Percentiles rank a stretch among this genome's conserved stretches.
Evolutionary conservation across 208 protist species (phyloP).

Genomic region (Tritrichomonas musculus): DNA sequence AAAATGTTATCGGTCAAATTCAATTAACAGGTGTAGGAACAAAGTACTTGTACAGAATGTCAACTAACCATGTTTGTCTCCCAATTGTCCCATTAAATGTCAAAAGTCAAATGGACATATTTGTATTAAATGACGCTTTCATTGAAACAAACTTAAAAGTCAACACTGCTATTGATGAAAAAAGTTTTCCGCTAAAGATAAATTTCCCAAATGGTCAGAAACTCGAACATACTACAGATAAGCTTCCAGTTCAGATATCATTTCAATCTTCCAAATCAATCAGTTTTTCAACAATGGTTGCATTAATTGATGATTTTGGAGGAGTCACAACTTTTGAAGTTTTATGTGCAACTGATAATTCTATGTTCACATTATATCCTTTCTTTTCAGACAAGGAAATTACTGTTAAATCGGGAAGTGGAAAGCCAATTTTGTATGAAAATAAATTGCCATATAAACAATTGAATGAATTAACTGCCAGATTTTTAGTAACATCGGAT

Average conservation of each 20-base stretch:
- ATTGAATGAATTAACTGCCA: not conserved
- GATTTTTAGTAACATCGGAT: not conserved
- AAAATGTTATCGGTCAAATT: not conserved
- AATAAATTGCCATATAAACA: not conserved
- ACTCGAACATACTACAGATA: not conserved
- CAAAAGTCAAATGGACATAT: not conserved
- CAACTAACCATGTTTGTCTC: not conserved
- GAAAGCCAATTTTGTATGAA: not conserved
- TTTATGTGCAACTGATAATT: slow-evolving; percentile 16
- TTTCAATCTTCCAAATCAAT: slow-evolving; percentile 1
- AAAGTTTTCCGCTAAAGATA: not conserved
- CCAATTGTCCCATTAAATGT: not conserved
- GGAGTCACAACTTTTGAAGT: not conserved
- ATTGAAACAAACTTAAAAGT: not conserved
- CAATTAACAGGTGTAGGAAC: not conserved
- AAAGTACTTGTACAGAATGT: not conserved
- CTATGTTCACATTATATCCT: slow-evolving; percentile 18
- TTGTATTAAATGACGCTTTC: not conserved
- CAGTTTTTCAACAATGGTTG: not conserved
- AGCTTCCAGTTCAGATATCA: not conserved
- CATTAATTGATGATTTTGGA: not conserved
- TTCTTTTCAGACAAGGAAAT: not conserved
- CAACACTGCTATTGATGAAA: not conserved
- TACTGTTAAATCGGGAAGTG: not conserved
- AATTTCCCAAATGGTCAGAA: not conserved